Base-by-base conservation (phyloP, 1,284 basidiomycete species). In the Amylostereum areolatum region DNA sequence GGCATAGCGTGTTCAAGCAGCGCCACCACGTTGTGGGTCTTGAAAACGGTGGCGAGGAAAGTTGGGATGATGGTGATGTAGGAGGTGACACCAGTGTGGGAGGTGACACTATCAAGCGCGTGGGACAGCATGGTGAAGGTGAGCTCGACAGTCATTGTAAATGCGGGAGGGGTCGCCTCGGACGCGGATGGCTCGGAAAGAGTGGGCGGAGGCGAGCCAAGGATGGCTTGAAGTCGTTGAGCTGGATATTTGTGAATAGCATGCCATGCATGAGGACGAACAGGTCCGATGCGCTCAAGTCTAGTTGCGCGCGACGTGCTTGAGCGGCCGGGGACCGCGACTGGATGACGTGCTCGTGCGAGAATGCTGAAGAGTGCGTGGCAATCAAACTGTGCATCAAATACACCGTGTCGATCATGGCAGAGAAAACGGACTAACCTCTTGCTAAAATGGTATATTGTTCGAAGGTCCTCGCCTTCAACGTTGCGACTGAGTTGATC, bases 241-340 rank as follows among this genome's bases (percentile, higher is more conserved):
- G 80, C 58, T 96, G 82, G 55, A 97, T 90, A 55, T 89, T 87
- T 8, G 95, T 97, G 69, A 97, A 96, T 2, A 99, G 76, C 88
- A 97, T 92, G 28, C 95, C 95, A 56, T 98, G 96, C 1, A 98
- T 71, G 34, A 93, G 80, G 9, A 97, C 81, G 55, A 98, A 98
- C 2, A 97, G 78, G 42, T 96, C 93, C 3, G 85, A 70, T 78
- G 72, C 44, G 84, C 74, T 37, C 85, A 83, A 12, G 83, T 80
- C 41, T 81, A 74, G 64, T n/a, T n/a, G n/a, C n/a, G n/a, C n/a
- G n/a, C n/a, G n/a, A n/a, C n/a, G n/a, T n/a, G n/a, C n/a, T n/a
- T 93, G 92, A 0, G 84, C 77, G 4, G 79, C 66, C 3, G 75
- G 74, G 24, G 92, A 89, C 80, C 96, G 98, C 25, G 97, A 72